phyloP scores from a whole-genome alignment of 2,329 filamentous ascomycete genomes.

The Neonectria neomacrospora region DNA sequence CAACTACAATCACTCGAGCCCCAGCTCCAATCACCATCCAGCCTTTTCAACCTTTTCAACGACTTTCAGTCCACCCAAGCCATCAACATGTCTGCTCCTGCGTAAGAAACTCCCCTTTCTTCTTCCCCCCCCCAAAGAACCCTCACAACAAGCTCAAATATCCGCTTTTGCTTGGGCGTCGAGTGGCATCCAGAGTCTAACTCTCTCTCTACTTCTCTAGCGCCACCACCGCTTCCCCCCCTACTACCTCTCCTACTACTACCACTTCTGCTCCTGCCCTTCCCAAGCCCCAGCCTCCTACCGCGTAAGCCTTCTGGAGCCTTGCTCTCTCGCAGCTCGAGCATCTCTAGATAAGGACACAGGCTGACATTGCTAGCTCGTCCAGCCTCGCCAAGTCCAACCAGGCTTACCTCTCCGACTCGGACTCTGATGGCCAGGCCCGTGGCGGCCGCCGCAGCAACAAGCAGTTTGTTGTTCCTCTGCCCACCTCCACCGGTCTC shows the following conservation, averaged over 20 bases:
- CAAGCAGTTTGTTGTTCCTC: conserved; percentile 44
- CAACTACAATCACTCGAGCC: conserved; percentile 41
- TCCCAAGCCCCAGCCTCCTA: conserved; percentile 26
- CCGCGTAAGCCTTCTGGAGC: conserved; percentile 30
- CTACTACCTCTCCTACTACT: conserved; percentile 33
- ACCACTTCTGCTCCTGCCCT: conserved; percentile 34
- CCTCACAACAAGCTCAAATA: background rate
- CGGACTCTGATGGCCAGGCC: conserved; percentile 47
- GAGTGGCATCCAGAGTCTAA: conserved; percentile 30
- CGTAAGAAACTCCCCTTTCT: conserved; percentile 33
- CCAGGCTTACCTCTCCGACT: conserved; percentile 45
- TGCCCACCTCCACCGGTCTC: conserved; percentile 49
- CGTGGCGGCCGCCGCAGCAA: conserved; percentile 43
- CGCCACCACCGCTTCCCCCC: conserved; percentile 34
- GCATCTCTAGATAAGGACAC: conserved; percentile 1
- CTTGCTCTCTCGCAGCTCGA: background rate
- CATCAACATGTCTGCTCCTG: conserved; percentile 44
- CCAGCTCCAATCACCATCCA: conserved; percentile 33
- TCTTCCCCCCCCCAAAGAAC: background rate
- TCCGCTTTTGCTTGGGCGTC: conserved; percentile 23
- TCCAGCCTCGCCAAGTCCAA: conserved; percentile 44
- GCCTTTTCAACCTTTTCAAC: conserved; percentile 26
- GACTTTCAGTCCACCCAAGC: conserved; percentile 33
- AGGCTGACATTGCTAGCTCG: conserved; percentile 26
- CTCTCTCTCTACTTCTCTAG: conserved; percentile 32